Base-by-base conservation (phyloP, 768 basidiomycete genomes). In the Mycena latifolia region DNA sequence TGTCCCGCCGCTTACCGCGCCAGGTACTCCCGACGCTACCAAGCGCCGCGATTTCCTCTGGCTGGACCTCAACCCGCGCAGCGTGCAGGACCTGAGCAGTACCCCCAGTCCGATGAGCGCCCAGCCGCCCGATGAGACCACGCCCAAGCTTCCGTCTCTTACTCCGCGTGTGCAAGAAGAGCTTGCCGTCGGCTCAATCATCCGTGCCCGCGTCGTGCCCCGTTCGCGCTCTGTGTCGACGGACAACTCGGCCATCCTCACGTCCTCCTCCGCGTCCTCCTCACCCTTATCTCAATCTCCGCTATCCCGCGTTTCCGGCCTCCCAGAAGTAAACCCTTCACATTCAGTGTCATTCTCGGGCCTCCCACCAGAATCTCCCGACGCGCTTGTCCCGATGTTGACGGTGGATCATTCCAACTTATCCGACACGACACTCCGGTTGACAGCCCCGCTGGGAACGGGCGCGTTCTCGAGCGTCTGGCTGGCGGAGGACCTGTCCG, bases 401-500 rank as follows among this genome's bases (percentile, higher is more conserved):
- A 70, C 46, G 17, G 65, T 66, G 5, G 47, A 66, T 15, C 33
- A 62, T 35, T 33, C 70, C 57, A 28, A 28, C 33, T 46, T 64
- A 28, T 52, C 69, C 59, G 68, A 71, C 3, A 74, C 79, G n/a
- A 76, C 81, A 20, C 78, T 89, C 20, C 79, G 79, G 24, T 85
- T 93, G 10, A 69, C 87, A 31, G 81, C 80, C 2, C 77, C 81
- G 5, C 82, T 94, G 3, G 92, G 92, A 24, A 85, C 87, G 37
- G 92, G 92, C 45, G 86, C 91, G 1, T 94, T 94, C 76, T 89
- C 88, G 51, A 84, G 83, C 52, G 92, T 94, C 17, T 93, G 92
- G 90, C 84, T 92, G 9, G 92, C 90, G 2, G 81, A 84, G 48
- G 86, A 87, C 69, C 76, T 85, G 11, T 84, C 84, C 15, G 76